Conservation (phyloP, 345 rosid species). For the Arabidopsis suecica region DNA sequence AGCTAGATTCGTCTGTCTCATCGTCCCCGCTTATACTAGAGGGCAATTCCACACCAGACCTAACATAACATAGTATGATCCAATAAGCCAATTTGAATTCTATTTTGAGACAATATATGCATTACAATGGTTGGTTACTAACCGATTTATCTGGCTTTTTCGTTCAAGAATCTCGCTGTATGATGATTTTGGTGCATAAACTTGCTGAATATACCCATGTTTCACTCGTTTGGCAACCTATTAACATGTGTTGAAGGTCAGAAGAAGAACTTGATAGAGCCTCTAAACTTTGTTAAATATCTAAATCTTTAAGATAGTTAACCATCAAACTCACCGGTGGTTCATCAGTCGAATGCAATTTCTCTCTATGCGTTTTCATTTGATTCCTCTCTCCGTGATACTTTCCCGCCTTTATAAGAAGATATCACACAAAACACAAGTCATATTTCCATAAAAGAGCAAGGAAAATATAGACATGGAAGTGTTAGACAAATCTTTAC, state of each 20-base stretch:
- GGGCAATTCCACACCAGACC: slow-evolving; percentile 57
- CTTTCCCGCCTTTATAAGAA: slow-evolving; percentile 53
- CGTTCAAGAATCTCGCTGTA: slow-evolving; percentile 43
- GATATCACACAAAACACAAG: slow-evolving; percentile 20
- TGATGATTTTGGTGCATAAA: slow-evolving; percentile 49
- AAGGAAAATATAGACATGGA: not conserved
- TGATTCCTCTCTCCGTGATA: slow-evolving; percentile 49
- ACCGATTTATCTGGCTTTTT: slow-evolving; percentile 58
- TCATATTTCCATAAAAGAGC: slow-evolving; percentile 11
- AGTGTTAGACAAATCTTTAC: slow-evolving; percentile 48
- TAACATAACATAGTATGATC: slow-evolving; percentile 28
- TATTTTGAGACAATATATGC: slow-evolving; percentile 19
- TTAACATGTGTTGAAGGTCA: slow-evolving; percentile 14
- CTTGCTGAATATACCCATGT: slow-evolving; percentile 52
- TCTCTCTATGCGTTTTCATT: slow-evolving; percentile 44
- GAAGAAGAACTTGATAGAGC: slow-evolving; percentile 32
- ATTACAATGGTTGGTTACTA: slow-evolving; percentile 41
- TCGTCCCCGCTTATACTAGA: slow-evolving; percentile 80
- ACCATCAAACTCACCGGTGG: slow-evolving; percentile 51
- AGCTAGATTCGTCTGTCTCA: slow-evolving; percentile 69
- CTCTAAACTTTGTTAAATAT: slow-evolving; percentile 2
- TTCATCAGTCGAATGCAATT: slow-evolving; percentile 48
- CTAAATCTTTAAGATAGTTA: slow-evolving; percentile 4
- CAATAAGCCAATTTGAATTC: slow-evolving; percentile 21
- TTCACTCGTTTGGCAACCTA: slow-evolving; percentile 56